phyloP scores from a whole-genome alignment of 2,329 filamentous ascomycete species.

The Clarireedia hainanense region DNA sequence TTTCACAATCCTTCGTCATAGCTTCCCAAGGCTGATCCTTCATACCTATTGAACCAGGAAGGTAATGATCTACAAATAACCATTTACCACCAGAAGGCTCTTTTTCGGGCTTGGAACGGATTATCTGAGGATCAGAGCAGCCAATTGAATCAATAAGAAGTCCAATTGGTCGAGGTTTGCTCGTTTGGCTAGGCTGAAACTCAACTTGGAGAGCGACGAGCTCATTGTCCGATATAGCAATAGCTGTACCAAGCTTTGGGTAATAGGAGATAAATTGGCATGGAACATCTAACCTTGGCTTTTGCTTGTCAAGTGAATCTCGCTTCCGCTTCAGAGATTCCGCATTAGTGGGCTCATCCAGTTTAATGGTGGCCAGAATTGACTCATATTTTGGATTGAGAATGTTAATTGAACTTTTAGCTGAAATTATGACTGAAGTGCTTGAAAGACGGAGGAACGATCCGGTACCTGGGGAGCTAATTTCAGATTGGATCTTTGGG shows the following conservation, averaged over 20 bases:
- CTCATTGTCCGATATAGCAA: constrained; percentile 55
- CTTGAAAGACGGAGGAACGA: constrained; percentile 62
- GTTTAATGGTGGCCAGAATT: constrained; percentile 34
- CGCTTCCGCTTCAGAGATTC: constrained; percentile 20
- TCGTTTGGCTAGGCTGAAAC: constrained; percentile 47
- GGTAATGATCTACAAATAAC: constrained; percentile 20
- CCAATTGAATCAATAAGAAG: constrained; percentile 68
- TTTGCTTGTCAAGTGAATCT: constrained; percentile 16
- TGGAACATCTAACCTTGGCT: constrained; percentile 2
- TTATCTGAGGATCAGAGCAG: constrained; percentile 43
- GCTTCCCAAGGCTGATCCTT: constrained; percentile 14
- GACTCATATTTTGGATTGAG: constrained; percentile 63
- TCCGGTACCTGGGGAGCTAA: constrained; percentile 43
- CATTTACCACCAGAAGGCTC: constrained; percentile 6
- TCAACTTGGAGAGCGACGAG: constrained; percentile 65
- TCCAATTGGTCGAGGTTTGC: constrained; percentile 49
- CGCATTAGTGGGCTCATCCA: constrained; percentile 18
- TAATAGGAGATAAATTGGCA: constrained; percentile 49
- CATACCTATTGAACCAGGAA: constrained; percentile 20
- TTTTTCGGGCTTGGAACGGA: constrained; percentile 15
- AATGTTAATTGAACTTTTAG: constrained; percentile 46
- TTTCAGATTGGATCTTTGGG: constrained; percentile 49
- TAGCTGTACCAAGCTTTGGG: constrained; percentile 55
- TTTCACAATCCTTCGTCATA: constrained; percentile 27
- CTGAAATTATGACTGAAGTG: constrained; percentile 57